Evolutionary conservation across 73 alveolate species (phyloP).

Genomic region (Stentor roeselii): DNA sequence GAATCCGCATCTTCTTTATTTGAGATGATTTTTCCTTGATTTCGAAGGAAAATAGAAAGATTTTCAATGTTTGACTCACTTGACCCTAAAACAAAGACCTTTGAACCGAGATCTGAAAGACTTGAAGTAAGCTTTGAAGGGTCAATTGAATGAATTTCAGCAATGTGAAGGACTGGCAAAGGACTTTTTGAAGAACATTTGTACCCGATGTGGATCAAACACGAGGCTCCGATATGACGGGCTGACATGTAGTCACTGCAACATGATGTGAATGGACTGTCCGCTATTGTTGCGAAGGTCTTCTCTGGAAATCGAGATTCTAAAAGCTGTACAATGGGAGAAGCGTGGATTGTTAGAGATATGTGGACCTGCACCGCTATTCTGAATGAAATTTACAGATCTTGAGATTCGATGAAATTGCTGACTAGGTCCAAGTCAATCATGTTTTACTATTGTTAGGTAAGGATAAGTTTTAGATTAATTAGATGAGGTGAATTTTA

Average conservation of each 20-base stretch:
- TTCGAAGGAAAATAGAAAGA: background rate
- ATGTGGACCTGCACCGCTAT: background rate
- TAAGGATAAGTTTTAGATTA: too few species aligned
- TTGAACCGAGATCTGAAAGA: background rate
- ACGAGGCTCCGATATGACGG: background rate
- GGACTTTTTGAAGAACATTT: background rate
- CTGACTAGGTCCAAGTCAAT: too few species aligned
- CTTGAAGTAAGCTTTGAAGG: background rate
- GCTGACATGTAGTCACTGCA: slow-evolving; percentile 27
- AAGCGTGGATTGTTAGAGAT: background rate
- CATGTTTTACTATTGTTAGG: too few species aligned
- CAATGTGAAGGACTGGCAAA: background rate
- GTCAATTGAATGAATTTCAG: background rate
- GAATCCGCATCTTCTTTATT: background rate
- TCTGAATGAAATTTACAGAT: slow-evolving; percentile 4
- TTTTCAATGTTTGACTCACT: background rate
- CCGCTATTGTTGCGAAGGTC: slow-evolving; percentile 2
- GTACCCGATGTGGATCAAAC: slow-evolving; percentile 3
- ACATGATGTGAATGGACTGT: slow-evolving; percentile 19
- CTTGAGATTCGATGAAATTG: too few species aligned
- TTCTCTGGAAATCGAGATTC: background rate
- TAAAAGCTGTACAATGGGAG: background rate
- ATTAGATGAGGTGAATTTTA: too few species aligned
- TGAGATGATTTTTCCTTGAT: background rate
- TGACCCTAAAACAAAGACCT: background rate